Base-by-base conservation (phyloP, 1,284 basidiomycete genomes). In the Coniferiporia weirii region DNA sequence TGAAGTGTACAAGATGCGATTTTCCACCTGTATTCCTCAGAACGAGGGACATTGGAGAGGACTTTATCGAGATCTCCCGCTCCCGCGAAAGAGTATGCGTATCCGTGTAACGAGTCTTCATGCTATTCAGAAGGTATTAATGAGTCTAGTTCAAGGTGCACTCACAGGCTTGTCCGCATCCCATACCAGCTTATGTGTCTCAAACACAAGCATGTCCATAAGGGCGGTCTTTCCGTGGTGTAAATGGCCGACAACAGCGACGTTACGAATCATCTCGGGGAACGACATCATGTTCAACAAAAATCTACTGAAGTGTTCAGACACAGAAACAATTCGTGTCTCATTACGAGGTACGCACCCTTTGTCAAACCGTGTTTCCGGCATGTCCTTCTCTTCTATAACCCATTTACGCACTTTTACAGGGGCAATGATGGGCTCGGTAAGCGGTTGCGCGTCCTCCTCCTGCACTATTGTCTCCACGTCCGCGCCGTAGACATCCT, bases 391-490 rank as follows among this genome's bases (percentile, higher is more conserved):
- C 76, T 96, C 94, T 71, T 95, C 88, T 9, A 97, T 85, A 0
- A 84, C 87, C 87, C 93, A 98, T 79, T 87, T 93, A 62, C 94
- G 83, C 58, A 91, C 85, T 76, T 97, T 98, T 64, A 99, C 82
- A 20, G 97, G 97, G 38, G 94, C 94, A 63, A 99, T 82, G 64
- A 99, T 96, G 40, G 97, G 97, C 69, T 99, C 94, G 2, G 92
- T 84, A 6, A 99, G 80, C 7, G 93, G 94, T 72, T 99, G 97
- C 3, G 92, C 85, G 69, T 99, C 97, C 75, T 99, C 97, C 73
- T 99, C 97, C 72, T 99, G 95, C 1, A 99, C 97, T 68, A 99
- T 76, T 1, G 96, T 91, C 75, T 99, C 96, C 20, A 99, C 96
- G 60, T 89, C 96, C 49, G 85, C 80, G 7, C 96, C 97, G 71